phyloP scores from a whole-genome alignment of 345 rosid genomes.

The Barbarea vulgaris region DNA sequence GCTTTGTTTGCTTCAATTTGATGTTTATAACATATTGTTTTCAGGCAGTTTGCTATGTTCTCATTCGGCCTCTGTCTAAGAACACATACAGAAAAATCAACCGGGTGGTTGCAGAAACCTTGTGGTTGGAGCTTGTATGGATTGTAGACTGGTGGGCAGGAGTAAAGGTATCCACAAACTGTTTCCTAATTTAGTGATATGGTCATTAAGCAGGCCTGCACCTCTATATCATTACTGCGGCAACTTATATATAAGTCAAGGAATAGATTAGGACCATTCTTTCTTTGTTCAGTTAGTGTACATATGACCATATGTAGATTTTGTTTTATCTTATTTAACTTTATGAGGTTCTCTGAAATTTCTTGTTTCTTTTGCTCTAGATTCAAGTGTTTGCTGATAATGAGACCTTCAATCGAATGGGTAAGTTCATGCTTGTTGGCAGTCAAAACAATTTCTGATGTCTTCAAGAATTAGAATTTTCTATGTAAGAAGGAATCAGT shows the following conservation, averaged over 20 bases:
- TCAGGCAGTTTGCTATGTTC: constrained; percentile 80
- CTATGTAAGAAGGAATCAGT: background rate
- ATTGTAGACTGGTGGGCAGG: constrained; percentile 97
- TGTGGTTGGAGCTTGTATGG: constrained; percentile 97
- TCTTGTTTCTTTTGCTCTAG: constrained; percentile 48
- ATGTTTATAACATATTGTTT: constrained; percentile 32
- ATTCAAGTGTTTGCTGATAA: constrained; percentile 70
- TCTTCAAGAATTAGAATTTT: background rate
- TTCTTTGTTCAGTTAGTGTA: background rate
- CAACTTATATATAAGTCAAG: background rate
- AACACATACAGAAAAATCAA: constrained; percentile 70
- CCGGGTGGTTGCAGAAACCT: constrained; percentile 70
- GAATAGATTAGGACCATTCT: background rate
- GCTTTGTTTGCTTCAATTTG: constrained; percentile 18
- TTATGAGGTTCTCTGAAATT: constrained; percentile 16
- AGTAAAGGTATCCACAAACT: constrained; percentile 58
- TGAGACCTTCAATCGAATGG: constrained; percentile 75
- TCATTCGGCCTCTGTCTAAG: constrained; percentile 80
- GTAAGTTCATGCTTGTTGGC: constrained; percentile 45
- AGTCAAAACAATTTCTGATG: background rate
- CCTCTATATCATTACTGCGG: background rate
- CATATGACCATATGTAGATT: background rate
- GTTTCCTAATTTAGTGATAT: background rate
- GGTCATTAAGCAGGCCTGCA: background rate
- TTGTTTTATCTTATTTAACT: background rate